A percentile compares a stretch with the other conserved stretches of the same genome.
Conservation (phyloP, 2,329 filamentous ascomycete species). For the Botryosphaeria dothidea region DNA sequence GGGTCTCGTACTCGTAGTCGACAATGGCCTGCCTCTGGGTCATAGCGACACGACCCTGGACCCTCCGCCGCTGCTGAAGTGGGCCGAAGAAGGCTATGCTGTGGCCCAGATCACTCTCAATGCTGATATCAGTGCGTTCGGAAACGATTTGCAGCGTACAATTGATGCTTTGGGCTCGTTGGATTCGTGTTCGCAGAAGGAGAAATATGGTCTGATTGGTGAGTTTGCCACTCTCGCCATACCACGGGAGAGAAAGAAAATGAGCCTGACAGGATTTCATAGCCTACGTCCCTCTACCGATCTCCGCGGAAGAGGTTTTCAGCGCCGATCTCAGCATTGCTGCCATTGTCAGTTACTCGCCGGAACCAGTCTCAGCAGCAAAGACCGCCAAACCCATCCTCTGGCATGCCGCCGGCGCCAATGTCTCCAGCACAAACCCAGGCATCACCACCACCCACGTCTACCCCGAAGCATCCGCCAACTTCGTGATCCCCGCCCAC, state of each 20-base stretch:
- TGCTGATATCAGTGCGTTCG: background rate
- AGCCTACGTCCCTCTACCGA: background rate
- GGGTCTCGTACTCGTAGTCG: constrained; percentile 48
- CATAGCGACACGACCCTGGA: constrained; percentile 43
- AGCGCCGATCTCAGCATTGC: background rate
- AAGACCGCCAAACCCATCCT: background rate
- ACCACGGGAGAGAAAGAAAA: background rate
- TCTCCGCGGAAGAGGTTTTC: background rate
- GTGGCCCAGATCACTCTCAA: constrained; percentile 56
- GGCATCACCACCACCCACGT: background rate
- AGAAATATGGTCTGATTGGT: background rate
- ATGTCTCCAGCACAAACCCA: background rate
- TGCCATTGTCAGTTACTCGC: background rate
- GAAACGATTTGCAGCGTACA: background rate
- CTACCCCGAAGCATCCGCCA: background rate
- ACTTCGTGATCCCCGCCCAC: constrained; percentile 54
- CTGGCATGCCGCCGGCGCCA: background rate
- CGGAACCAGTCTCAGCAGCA: background rate
- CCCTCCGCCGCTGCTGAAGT: constrained; percentile 63
- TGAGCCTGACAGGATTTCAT: background rate
- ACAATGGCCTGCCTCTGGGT: constrained; percentile 33
- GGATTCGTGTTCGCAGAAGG: background rate
- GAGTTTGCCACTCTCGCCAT: background rate
- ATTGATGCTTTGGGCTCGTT: background rate
- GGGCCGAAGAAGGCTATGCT: constrained; percentile 70